Evolutionary conservation across 2,329 filamentous ascomycete species (phyloP).

Genomic region (Trichoderma atroviride): DNA sequence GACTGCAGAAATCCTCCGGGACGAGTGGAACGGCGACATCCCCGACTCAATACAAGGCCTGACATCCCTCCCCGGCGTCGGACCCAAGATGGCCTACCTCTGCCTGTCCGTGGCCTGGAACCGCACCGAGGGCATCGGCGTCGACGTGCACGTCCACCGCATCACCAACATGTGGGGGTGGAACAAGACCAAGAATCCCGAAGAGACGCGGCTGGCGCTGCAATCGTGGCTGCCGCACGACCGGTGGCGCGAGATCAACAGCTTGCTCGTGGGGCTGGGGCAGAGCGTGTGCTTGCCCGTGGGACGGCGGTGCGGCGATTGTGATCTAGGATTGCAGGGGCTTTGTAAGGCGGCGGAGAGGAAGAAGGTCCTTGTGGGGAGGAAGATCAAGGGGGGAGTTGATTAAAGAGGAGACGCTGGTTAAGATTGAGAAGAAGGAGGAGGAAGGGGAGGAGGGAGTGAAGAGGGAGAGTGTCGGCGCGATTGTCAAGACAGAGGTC

Average conservation of each 20-base stretch:
- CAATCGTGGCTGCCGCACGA: conserved; percentile 83
- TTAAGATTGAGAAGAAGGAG: conserved; percentile 32
- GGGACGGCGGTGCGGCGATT: conserved; percentile 80
- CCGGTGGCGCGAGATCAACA: conserved; percentile 91
- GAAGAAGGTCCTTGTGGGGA: conserved; percentile 62
- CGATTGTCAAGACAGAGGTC: conserved; percentile 30
- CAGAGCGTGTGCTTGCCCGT: conserved; percentile 85
- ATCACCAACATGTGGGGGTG: conserved; percentile 95
- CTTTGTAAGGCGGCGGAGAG: conserved; percentile 74
- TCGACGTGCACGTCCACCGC: conserved; percentile 92
- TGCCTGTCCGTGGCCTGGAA: conserved; percentile 75
- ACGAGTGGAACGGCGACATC: conserved; percentile 74
- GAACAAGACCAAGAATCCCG: conserved; percentile 79
- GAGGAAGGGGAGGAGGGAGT: conserved; percentile 33
- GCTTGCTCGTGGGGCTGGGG: conserved; percentile 82
- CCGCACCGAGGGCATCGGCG: conserved; percentile 75
- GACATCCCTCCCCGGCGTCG: conserved; percentile 79
- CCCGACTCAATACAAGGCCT: conserved; percentile 76
- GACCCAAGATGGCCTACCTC: conserved; percentile 93
- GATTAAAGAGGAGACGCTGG: conserved; percentile 31
- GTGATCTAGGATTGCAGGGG: conserved; percentile 73
- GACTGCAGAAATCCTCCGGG: conserved; percentile 71
- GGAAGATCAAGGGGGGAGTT: conserved; percentile 46
- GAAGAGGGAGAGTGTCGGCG: conserved; percentile 29
- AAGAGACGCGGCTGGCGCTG: conserved; percentile 75